Percentiles rank a stretch among this genome's conserved stretches.
phyloP scores from a whole-genome alignment of 805 yeast genomes.

The Pichia nanzhaoensis region DNA sequence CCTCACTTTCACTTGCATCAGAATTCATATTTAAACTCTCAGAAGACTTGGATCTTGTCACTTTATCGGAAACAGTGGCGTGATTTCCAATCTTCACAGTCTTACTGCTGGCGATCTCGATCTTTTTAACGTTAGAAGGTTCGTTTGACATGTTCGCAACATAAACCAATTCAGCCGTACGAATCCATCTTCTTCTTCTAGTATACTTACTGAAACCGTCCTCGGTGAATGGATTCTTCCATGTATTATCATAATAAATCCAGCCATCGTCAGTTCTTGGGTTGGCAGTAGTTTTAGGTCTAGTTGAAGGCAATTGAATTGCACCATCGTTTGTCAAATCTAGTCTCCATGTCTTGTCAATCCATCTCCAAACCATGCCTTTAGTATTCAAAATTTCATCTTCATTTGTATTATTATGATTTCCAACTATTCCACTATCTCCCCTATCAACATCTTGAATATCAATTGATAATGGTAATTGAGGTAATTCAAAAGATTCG shows the following conservation, averaged over 20 bases:
- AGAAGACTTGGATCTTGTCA: not conserved
- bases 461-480: slow-evolving; percentile 30
- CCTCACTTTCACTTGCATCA: not conserved
- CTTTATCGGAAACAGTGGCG: not conserved
- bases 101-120: not conserved
- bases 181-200: slow-evolving; percentile 90
- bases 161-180: slow-evolving; percentile 80
- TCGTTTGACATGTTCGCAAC: slow-evolving; percentile 6
- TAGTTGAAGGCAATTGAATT: slow-evolving; percentile 58
- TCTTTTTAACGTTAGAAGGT: no score
- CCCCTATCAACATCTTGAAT: slow-evolving; percentile 3
- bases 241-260: slow-evolving; percentile 84
- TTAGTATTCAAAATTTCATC: slow-evolving; percentile 32
- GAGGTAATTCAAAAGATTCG: slow-evolving; percentile 76
- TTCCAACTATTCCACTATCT: slow-evolving; percentile 15
- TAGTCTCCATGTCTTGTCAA: slow-evolving; percentile 85
- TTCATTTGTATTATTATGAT: slow-evolving; percentile 31
- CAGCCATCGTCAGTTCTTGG: slow-evolving; percentile 81
- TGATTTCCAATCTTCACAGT: not conserved
- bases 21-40: not conserved
- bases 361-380: slow-evolving; percentile 90
- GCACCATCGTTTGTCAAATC: slow-evolving; percentile 88
- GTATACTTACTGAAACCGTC: slow-evolving; percentile 88
- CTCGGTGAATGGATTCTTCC: slow-evolving; percentile 87
- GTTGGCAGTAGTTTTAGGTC: slow-evolving; percentile 54